Percentiles rank a stretch among this genome's conserved stretches.
Conservation (phyloP, 306 rosid genomes). For the Mimosa bimucronata region DNA sequence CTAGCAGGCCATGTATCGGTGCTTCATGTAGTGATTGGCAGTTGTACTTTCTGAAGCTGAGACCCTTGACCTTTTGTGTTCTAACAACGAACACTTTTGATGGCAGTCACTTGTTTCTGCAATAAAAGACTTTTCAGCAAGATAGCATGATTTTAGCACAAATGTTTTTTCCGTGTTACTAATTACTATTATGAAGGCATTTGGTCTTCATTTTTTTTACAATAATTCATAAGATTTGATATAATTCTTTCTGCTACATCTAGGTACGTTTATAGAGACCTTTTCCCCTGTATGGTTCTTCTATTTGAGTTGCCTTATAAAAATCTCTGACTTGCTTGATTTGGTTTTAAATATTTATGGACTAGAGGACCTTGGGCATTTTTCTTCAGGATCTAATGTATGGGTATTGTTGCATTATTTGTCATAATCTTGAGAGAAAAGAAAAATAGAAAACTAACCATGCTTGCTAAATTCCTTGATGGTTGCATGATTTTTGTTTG, state of each 20-base stretch:
- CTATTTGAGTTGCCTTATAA: neutral
- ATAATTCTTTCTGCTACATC: constrained; percentile 12
- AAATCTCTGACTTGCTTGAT: neutral
- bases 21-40: neutral
- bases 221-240: constrained; percentile 4
- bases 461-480: constrained; percentile 18
- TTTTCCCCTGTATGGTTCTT: neutral
- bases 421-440: constrained; percentile 23
- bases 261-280: neutral
- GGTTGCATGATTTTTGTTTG: neutral
- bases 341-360: constrained; percentile 12
- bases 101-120: neutral
- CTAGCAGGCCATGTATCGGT: neutral
- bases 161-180: neutral
- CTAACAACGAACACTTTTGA: neutral
- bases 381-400: constrained; percentile 37
- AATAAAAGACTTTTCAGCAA: neutral
- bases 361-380: constrained; percentile 27
- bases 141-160: neutral
- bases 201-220: neutral
- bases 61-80: neutral
- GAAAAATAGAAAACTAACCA: constrained; percentile 14
- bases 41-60: neutral
- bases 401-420: constrained; percentile 22
- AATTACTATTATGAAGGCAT: neutral